Percentiles rank a stretch among this genome's conserved stretches.
Evolutionary conservation across 1,139 yeast genomes (phyloP).

Genomic region (Dujonia santamariae): DNA sequence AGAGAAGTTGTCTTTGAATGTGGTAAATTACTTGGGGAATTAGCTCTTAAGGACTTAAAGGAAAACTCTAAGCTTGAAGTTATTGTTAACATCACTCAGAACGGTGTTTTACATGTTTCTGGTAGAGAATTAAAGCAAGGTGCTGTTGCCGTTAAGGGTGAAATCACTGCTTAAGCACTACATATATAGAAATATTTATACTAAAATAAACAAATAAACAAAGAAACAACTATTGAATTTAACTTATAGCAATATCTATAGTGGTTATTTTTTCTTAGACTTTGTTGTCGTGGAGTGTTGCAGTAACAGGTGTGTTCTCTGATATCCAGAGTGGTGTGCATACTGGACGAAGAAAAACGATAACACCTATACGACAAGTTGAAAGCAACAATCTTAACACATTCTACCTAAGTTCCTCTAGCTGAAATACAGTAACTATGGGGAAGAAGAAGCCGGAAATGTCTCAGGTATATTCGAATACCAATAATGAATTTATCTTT

Average conservation of each 20-base stretch:
- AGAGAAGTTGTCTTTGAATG: constrained; percentile 74
- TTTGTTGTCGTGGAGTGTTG: no score
- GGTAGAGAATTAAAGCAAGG: constrained; percentile 83
- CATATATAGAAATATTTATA: no score
- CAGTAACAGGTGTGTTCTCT: no score
- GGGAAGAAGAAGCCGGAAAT: constrained; percentile 52
- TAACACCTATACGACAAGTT: no score
- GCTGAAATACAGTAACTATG: constrained; percentile 22
- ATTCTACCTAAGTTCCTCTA: no score
- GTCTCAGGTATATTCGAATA: constrained; percentile 53
- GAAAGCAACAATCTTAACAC: no score
- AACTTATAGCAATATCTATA: no score
- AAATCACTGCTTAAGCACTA: constrained; percentile 20
- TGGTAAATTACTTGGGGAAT: constrained; percentile 74
- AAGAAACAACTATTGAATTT: no score
- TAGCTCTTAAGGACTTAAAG: constrained; percentile 70
- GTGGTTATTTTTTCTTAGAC: no score
- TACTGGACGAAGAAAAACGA: no score
- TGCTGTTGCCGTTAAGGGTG: constrained; percentile 50
- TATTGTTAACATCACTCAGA: constrained; percentile 78
- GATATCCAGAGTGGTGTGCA: no score
- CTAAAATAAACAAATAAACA: no score
- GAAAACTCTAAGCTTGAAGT: constrained; percentile 74
- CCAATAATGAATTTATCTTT: constrained; percentile 58
- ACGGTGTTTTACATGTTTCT: constrained; percentile 76